Evolutionary conservation across 1,139 yeast species (phyloP).

Genomic region (Candida sp.): DNA sequence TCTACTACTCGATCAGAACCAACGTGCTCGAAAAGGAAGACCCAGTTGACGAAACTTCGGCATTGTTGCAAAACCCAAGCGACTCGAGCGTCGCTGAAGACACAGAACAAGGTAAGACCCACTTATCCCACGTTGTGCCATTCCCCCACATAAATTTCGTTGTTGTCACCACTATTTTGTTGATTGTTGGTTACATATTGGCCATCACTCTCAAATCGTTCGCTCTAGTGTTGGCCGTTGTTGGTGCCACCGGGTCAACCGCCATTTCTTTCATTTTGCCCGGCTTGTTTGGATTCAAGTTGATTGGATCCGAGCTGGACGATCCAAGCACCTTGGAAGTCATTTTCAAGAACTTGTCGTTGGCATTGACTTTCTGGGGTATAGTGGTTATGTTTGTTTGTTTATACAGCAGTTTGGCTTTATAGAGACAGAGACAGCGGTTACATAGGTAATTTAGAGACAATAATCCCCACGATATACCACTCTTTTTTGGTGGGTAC

Average conservation of each 20-base stretch:
- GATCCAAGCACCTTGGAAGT: slow-evolving; percentile 26
- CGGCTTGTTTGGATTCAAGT: slow-evolving; percentile 59
- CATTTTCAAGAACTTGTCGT: slow-evolving; percentile 29
- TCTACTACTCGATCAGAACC: slow-evolving; percentile 53
- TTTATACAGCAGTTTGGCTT: slow-evolving; percentile 38
- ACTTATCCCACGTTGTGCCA: slow-evolving; percentile 42
- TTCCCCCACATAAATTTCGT: slow-evolving; percentile 54
- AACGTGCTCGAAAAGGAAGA: slow-evolving; percentile 7
- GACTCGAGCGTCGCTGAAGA: slow-evolving; percentile 7
- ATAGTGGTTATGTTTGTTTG: slow-evolving; percentile 45
- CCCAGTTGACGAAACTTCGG: slow-evolving; percentile 12
- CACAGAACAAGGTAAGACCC: slow-evolving; percentile 14
- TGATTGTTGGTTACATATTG: slow-evolving; percentile 45
- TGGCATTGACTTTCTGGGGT: slow-evolving; percentile 46
- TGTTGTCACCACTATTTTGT: slow-evolving; percentile 47
- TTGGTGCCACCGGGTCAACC: slow-evolving; percentile 68
- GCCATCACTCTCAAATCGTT: slow-evolving; percentile 54
- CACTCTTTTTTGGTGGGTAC: too few species aligned
- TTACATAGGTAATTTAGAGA: too few species aligned
- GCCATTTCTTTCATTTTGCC: slow-evolving; percentile 63
- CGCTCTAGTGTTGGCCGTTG: slow-evolving; percentile 59
- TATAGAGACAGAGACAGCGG: slow-evolving; percentile 14
- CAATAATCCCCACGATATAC: too few species aligned
- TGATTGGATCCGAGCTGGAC: slow-evolving; percentile 39
- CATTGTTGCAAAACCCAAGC: slow-evolving; percentile 11